These are phyloP conservation scores for Yamadazyma insecticola DNA, from an alignment of 805 yeast genomes.

Conservation along the genomic window DNA sequence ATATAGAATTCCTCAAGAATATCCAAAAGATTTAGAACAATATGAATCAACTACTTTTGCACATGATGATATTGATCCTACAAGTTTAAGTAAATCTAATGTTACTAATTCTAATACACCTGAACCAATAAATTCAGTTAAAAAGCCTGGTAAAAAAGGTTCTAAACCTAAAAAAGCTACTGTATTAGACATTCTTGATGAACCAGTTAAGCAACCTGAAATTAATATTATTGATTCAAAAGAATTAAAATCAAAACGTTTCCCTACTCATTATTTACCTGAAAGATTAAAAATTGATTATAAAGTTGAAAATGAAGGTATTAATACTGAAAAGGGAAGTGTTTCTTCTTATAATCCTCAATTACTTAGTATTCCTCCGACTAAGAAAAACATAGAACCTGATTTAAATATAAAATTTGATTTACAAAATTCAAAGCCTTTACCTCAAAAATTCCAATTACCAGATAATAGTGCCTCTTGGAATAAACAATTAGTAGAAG, in stretches of 20 bases:
- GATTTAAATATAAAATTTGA: slow-evolving; percentile 28
- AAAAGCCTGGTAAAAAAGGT: too few species aligned
- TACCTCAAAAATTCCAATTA: slow-evolving; percentile 13
- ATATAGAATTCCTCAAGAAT: slow-evolving; percentile 60
- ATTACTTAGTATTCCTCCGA: slow-evolving; percentile 13
- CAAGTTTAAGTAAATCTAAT: too few species aligned
- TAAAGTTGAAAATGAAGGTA: slow-evolving; percentile 8
- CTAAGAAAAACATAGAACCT: slow-evolving; percentile 24
- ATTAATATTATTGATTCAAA: background rate
- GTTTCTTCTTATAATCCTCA: too few species aligned
- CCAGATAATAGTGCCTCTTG: slow-evolving; percentile 23
- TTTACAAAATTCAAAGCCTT: slow-evolving; percentile 26
- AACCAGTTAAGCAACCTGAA: background rate
- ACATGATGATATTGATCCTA: slow-evolving; percentile 21
- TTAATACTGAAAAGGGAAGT: slow-evolving; percentile 11
- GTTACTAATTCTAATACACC: too few species aligned
- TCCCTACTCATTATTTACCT: slow-evolving; percentile 32
- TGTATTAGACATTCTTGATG: slow-evolving; percentile 7
- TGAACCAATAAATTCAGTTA: too few species aligned
- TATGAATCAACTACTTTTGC: slow-evolving; percentile 30
- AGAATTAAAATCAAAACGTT: slow-evolving; percentile 11
- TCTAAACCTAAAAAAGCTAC: too few species aligned
- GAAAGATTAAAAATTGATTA: slow-evolving; percentile 6
- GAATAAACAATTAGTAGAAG: slow-evolving; percentile 14
- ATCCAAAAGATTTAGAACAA: slow-evolving; percentile 51